phyloP scores from a whole-genome alignment of 2,329 filamentous ascomycete genomes.

The Aspergillus thermomutatus region DNA sequence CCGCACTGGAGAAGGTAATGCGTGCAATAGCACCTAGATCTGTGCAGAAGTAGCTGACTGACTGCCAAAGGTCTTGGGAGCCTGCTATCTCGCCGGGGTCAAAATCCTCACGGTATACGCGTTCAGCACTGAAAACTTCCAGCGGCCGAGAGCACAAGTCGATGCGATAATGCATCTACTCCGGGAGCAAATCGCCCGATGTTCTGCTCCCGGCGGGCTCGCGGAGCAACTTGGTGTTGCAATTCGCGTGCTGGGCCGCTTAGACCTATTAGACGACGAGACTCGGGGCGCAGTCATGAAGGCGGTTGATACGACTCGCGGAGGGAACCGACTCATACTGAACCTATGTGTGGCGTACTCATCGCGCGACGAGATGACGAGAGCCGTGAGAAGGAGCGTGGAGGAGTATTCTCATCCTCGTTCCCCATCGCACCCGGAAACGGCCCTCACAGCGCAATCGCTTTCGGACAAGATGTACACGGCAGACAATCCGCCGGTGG shows the following conservation, averaged over 20 bases:
- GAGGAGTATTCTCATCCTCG: no score
- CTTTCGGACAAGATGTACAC: neutral
- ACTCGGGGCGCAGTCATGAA: no score
- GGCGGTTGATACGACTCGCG: neutral
- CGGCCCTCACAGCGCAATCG: neutral
- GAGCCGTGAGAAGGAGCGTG: no score
- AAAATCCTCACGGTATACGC: conserved; percentile 9
- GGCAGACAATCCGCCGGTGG: conserved; percentile 4
- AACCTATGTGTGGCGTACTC: neutral
- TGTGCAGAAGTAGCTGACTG: neutral
- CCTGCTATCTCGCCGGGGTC: neutral
- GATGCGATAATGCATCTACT: neutral
- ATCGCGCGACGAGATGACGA: neutral
- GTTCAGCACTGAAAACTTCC: conserved; percentile 15
- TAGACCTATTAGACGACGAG: no score
- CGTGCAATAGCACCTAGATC: no score
- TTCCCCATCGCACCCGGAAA: no score
- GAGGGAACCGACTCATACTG: neutral
- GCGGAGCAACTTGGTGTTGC: neutral
- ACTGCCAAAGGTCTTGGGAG: neutral
- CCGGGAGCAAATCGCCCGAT: neutral
- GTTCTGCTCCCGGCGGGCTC: neutral
- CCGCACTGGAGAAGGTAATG: neutral
- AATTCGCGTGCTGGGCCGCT: neutral
- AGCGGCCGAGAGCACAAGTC: conserved; percentile 9